A percentile compares a stretch with the other conserved stretches of the same genome.
Conservation (phyloP, 2,329 filamentous ascomycete genomes). For the Alternaria hordeiaustralica region DNA sequence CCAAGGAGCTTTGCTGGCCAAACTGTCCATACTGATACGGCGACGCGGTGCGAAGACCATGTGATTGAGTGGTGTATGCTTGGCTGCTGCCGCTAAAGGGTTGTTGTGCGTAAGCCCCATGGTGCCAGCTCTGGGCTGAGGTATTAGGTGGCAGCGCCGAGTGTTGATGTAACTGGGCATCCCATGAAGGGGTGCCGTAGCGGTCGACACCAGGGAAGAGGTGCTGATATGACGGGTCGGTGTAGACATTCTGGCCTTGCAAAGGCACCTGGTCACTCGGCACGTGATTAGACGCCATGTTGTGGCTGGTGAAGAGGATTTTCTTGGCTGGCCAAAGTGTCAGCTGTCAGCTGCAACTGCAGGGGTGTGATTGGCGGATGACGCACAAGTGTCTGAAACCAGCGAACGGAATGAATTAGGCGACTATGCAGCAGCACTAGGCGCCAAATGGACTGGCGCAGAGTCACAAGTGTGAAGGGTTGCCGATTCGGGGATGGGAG, state of each 20-base stretch:
- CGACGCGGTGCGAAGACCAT: slow-evolving; percentile 35
- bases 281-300: slow-evolving; percentile 49
- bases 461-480: slow-evolving; percentile 36
- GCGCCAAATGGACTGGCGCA: slow-evolving; percentile 40
- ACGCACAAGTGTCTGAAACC: slow-evolving; percentile 29
- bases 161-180: slow-evolving; percentile 36
- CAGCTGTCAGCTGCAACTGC: slow-evolving; percentile 11
- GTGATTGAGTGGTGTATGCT: slow-evolving; percentile 29
- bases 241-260: slow-evolving; percentile 43
- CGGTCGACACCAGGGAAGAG: slow-evolving; percentile 40
- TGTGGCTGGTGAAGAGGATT: slow-evolving; percentile 9
- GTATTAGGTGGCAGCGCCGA: slow-evolving; percentile 25
- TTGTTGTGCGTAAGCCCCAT: slow-evolving; percentile 35
- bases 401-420: slow-evolving; percentile 35
- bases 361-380: slow-evolving; percentile 37
- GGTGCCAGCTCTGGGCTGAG: slow-evolving; percentile 34
- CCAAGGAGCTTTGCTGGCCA: slow-evolving; percentile 26
- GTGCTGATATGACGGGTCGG: slow-evolving; percentile 38
- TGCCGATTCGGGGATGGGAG: slow-evolving; percentile 32
- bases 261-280: slow-evolving; percentile 41
- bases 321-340: slow-evolving; percentile 21
- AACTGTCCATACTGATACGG: slow-evolving; percentile 45
- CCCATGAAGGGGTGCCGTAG: slow-evolving; percentile 40
- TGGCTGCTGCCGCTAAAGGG: slow-evolving; percentile 31
- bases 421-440: slow-evolving; percentile 41